These are phyloP conservation scores for Pneumocystis wakefieldiae DNA, from an alignment of 1,139 yeast species.

Conservation along the genomic window DNA sequence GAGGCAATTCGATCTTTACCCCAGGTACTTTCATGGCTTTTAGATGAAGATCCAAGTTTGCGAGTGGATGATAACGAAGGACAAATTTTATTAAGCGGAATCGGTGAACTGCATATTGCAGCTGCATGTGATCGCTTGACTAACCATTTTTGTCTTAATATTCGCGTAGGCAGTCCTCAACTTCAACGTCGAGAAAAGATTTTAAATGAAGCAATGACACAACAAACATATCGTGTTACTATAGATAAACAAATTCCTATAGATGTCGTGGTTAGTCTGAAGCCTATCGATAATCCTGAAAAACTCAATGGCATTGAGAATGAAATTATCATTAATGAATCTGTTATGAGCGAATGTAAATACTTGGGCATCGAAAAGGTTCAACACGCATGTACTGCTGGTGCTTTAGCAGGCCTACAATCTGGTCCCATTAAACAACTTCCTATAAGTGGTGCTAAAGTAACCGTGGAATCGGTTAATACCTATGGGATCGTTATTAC, in stretches of 20 bases:
- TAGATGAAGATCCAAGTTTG: constrained; percentile 75
- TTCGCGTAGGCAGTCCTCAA: constrained; percentile 64
- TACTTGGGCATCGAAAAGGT: constrained; percentile 31
- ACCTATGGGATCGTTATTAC: neutral
- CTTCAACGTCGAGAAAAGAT: constrained; percentile 65
- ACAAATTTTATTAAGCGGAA: constrained; percentile 75
- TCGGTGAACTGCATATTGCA: constrained; percentile 92
- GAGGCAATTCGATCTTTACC: constrained; percentile 65
- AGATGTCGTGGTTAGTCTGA: neutral
- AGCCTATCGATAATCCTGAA: neutral
- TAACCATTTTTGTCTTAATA: constrained; percentile 67
- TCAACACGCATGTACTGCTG: constrained; percentile 14
- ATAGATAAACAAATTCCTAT: neutral
- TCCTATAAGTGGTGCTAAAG: constrained; percentile 5
- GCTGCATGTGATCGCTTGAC: constrained; percentile 66
- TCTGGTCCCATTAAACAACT: constrained; percentile 5
- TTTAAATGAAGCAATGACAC: neutral
- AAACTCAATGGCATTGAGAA: constrained; percentile 4
- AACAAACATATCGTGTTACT: neutral
- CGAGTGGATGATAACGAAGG: constrained; percentile 76
- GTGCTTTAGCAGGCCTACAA: constrained; percentile 2
- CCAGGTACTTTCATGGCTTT: constrained; percentile 45
- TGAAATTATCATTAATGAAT: constrained; percentile 21
- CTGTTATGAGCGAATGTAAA: constrained; percentile 38
- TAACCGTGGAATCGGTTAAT: neutral